Evolutionary conservation across 2,329 filamentous ascomycete species (phyloP).

Genomic region (Zopfia rhizophila): DNA sequence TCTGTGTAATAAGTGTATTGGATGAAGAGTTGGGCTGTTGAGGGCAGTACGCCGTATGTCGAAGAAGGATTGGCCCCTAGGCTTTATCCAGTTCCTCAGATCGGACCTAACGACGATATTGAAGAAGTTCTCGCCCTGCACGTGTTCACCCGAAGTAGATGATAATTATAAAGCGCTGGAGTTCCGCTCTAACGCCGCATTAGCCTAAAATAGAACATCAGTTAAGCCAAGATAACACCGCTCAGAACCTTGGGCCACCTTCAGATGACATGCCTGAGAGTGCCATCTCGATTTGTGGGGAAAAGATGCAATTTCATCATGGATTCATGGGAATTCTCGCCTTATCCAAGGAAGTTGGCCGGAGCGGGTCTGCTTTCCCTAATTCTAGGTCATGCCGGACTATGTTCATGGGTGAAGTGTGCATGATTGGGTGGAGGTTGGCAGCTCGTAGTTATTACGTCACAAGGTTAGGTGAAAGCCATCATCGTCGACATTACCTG

Average conservation of each 20-base stretch:
- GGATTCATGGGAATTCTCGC: conserved; percentile 16
- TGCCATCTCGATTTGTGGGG: conserved; percentile 10
- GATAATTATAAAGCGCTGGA: too few relatives aligned
- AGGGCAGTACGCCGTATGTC: too few relatives aligned
- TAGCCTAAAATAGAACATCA: too few relatives aligned
- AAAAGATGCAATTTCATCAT: conserved; percentile 31
- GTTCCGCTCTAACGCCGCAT: too few relatives aligned
- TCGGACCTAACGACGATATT: too few relatives aligned
- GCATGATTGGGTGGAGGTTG: conserved; percentile 26
- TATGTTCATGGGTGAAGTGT: conserved; percentile 28
- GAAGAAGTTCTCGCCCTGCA: too few relatives aligned
- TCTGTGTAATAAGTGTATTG: too few relatives aligned
- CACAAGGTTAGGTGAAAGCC: conserved; percentile 44
- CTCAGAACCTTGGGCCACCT: conserved; percentile 13
- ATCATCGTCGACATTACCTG: conserved; percentile 18
- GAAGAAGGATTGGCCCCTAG: too few relatives aligned
- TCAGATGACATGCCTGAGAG: conserved; percentile 26
- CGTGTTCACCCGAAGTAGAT: too few relatives aligned
- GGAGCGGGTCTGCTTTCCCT: conserved; percentile 8
- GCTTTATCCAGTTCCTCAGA: too few relatives aligned
- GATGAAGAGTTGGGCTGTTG: too few relatives aligned
- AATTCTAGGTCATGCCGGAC: conserved; percentile 25
- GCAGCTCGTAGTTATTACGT: conserved; percentile 37
- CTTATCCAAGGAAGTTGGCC: not conserved
- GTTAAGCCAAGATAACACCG: too few relatives aligned